Percentiles rank a stretch among this genome's conserved stretches.
These are phyloP conservation scores for Ophiostoma piceae DNA, from an alignment of 2,329 filamentous ascomycete species.

Conservation along the genomic window DNA sequence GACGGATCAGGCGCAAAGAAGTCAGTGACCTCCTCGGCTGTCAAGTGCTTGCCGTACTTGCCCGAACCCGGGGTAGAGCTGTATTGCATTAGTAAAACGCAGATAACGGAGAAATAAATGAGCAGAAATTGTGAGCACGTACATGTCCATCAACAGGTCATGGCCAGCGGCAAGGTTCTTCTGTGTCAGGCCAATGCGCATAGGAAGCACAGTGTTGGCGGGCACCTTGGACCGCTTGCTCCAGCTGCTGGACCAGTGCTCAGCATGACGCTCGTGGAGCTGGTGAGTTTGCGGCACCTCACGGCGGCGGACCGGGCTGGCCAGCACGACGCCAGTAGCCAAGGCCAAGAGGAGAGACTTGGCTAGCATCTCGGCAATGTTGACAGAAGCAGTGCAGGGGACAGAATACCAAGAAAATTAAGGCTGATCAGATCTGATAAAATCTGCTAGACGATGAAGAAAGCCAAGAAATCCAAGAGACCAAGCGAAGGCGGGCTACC, in stretches of 20 bases:
- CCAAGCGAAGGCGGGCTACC: not conserved
- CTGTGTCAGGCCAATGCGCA: constrained; percentile 30
- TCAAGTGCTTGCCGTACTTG: constrained; percentile 32
- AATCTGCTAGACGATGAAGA: not conserved
- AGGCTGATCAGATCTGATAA: not conserved
- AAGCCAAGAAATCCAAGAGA: not conserved
- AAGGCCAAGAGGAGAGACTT: not conserved
- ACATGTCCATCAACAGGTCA: constrained; percentile 33
- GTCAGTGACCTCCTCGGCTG: constrained; percentile 34
- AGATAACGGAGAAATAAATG: no score
- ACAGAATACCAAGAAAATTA: not conserved
- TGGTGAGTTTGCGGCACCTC: constrained; percentile 29
- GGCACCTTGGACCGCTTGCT: constrained; percentile 31
- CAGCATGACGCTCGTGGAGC: constrained; percentile 34
- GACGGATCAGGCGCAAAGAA: constrained; percentile 36
- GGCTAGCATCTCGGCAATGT: not conserved
- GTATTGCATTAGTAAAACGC: not conserved
- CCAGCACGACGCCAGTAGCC: not conserved
- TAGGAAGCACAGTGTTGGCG: constrained; percentile 28
- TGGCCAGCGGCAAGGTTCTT: constrained; percentile 32
- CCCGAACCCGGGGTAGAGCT: not conserved
- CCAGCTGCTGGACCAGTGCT: constrained; percentile 25
- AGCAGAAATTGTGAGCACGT: constrained; percentile 14
- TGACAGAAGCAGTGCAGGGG: not conserved
- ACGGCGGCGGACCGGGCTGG: constrained; percentile 15